A percentile compares a stretch with the other conserved stretches of the same genome.
Evolutionary conservation across 108 stramenopile species (phyloP).

Genomic region (Pseudonitzschia delicatissima): DNA sequence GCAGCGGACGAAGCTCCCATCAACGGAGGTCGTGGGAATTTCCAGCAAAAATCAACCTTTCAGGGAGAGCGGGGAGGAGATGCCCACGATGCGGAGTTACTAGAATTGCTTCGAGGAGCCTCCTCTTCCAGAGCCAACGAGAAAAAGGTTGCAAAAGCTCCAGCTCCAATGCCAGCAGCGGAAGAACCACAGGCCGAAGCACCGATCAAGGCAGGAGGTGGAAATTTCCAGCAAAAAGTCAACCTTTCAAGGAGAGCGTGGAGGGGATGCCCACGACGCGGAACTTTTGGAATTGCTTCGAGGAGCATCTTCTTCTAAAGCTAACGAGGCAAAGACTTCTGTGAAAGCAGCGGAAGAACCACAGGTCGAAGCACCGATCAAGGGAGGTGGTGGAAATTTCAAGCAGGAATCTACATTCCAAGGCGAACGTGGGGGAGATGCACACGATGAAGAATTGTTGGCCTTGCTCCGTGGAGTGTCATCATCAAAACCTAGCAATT

Average conservation of each 20-base stretch:
- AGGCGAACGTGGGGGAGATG: slow-evolving; percentile 65
- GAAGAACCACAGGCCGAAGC: slow-evolving; percentile 15
- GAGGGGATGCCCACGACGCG: slow-evolving; percentile 49
- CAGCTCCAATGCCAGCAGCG: background rate
- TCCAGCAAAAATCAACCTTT: slow-evolving; percentile 37
- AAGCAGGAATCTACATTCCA: slow-evolving; percentile 43
- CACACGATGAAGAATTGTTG: slow-evolving; percentile 75
- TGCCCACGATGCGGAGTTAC: slow-evolving; percentile 45
- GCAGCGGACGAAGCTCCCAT: slow-evolving; percentile 4
- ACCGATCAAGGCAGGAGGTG: background rate
- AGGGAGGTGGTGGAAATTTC: slow-evolving; percentile 22
- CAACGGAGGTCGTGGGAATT: slow-evolving; percentile 13
- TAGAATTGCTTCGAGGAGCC: slow-evolving; percentile 47
- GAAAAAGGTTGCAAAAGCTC: slow-evolving; percentile 19
- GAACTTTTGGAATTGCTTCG: slow-evolving; percentile 56
- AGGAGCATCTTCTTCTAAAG: slow-evolving; percentile 19
- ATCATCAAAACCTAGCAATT: slow-evolving; percentile 31
- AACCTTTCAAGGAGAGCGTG: slow-evolving; percentile 59
- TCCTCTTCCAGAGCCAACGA: slow-evolving; percentile 35
- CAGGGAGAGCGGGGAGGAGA: slow-evolving; percentile 59
- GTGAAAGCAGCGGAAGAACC: slow-evolving; percentile 2
- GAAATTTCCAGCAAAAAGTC: slow-evolving; percentile 17
- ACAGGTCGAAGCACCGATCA: background rate
- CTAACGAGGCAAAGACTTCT: background rate
- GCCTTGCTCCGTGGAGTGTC: slow-evolving; percentile 66